Evolutionary conservation across 768 basidiomycete species (phyloP).

Genomic region (Amanita rimosa): DNA sequence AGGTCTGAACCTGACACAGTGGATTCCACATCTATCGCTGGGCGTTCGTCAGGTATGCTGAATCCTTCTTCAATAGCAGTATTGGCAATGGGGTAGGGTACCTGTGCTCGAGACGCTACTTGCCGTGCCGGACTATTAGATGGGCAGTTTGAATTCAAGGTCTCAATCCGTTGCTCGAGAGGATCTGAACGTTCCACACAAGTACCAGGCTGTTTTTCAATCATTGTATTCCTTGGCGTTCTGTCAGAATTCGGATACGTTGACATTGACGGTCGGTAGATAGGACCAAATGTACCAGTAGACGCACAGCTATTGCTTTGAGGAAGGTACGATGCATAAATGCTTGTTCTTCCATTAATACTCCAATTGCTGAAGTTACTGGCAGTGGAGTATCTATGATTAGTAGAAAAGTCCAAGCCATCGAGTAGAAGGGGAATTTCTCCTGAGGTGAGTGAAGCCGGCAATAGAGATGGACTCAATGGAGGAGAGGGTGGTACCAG

Average conservation of each 20-base stretch:
- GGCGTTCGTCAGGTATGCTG: background rate
- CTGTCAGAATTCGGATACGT: background rate
- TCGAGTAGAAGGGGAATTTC: conserved; percentile 43
- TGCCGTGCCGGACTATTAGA: background rate
- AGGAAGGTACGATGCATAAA: background rate
- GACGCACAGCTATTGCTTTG: conserved; percentile 7
- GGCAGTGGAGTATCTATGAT: conserved; percentile 4
- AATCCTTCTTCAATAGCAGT: background rate
- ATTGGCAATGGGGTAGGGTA: background rate
- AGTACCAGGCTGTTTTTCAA: background rate
- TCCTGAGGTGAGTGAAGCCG: conserved; percentile 28
- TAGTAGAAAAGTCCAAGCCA: conserved; percentile 11
- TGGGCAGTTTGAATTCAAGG: background rate
- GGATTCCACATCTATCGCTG: background rate
- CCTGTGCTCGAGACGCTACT: background rate
- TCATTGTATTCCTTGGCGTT: background rate
- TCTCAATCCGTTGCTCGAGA: background rate
- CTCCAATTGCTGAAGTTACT: conserved; percentile 1
- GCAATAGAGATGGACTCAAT: conserved; percentile 24
- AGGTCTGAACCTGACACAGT: background rate
- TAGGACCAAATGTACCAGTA: conserved; percentile 18
- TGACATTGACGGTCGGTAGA: conserved; percentile 7
- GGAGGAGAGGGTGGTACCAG: conserved; percentile 36
- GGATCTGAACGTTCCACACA: background rate
- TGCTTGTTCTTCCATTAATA: conserved; percentile 5